phyloP scores from a whole-genome alignment of 192 early-diverging fungal genomes.

The Linnemannia elongata region DNA sequence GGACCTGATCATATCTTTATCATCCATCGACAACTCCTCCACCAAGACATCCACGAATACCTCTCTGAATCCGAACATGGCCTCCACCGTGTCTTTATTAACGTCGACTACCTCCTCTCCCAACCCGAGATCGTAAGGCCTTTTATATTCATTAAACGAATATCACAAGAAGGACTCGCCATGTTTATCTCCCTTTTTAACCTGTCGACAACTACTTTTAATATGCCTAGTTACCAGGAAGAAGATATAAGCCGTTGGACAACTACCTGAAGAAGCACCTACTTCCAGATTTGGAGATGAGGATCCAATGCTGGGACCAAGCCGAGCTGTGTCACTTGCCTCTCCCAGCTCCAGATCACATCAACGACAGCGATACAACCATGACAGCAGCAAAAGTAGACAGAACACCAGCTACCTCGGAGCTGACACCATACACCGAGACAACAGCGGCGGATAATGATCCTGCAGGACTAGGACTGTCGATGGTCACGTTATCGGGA shows the following conservation, averaged over 20 bases:
- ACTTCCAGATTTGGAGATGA: slow-evolving; percentile 18
- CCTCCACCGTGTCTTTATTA: slow-evolving; percentile 32
- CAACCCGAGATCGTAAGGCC: slow-evolving; percentile 36
- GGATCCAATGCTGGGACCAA: slow-evolving; percentile 23
- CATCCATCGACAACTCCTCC: slow-evolving; percentile 27
- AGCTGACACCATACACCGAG: background rate
- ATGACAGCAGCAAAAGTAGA: background rate
- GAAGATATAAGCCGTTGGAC: slow-evolving; percentile 17
- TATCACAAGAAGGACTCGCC: too few species aligned
- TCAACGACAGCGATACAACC: background rate
- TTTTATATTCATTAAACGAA: background rate
- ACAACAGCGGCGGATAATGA: background rate
- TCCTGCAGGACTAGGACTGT: background rate
- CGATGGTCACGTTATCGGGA: slow-evolving; percentile 31
- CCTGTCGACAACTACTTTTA: background rate
- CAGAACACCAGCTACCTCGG: background rate
- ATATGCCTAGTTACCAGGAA: slow-evolving; percentile 28
- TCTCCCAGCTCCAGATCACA: background rate
- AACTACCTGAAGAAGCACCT: slow-evolving; percentile 22
- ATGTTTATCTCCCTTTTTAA: background rate
- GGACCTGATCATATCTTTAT: slow-evolving; percentile 36
- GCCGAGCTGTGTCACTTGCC: background rate
- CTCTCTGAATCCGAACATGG: slow-evolving; percentile 17
- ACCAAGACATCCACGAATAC: slow-evolving; percentile 35
- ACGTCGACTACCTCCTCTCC: slow-evolving; percentile 28